Percentiles rank a stretch among this genome's conserved stretches.
Conservation (phyloP, 2,329 filamentous ascomycete genomes). For the Paraphaeosphaeria sporulosa region DNA sequence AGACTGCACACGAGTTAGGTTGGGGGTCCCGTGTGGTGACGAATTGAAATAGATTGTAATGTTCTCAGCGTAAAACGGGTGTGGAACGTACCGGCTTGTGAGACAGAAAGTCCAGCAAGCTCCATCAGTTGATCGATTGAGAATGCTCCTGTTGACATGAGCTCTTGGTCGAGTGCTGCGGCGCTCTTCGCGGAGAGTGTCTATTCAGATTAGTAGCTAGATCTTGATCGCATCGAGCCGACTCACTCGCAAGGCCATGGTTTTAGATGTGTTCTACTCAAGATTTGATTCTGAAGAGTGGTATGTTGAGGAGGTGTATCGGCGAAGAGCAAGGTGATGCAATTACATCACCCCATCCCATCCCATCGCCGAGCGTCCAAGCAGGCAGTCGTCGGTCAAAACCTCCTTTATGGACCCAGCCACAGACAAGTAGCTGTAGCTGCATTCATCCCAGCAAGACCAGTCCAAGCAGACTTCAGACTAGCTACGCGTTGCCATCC, state of each 20-base stretch:
- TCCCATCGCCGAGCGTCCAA: neutral
- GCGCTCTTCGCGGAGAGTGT: constrained; percentile 89
- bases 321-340: constrained; percentile 16
- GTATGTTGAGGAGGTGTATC: neutral
- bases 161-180: constrained; percentile 86
- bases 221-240: neutral
- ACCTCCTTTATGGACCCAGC: too few species aligned
- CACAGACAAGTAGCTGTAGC: too few species aligned
- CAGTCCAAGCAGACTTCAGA: too few species aligned
- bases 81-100: constrained; percentile 74
- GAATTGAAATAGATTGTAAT: neutral
- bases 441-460: too few species aligned
- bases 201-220: constrained; percentile 53
- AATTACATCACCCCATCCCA: constrained; percentile 41
- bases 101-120: constrained; percentile 88
- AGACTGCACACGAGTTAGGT: constrained; percentile 64
- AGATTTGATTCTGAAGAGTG: neutral
- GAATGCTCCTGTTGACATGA: constrained; percentile 89
- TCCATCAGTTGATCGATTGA: constrained; percentile 98
- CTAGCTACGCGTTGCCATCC: too few species aligned
- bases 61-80: too few species aligned
- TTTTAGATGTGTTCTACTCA: neutral
- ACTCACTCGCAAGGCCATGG: constrained; percentile 36
- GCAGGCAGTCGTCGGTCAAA: neutral
- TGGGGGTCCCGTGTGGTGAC: neutral